Percentiles rank a stretch among this genome's conserved stretches.
Conservation (phyloP, 192 early-diverging fungal species). For the Chytriomyces sp. region DNA sequence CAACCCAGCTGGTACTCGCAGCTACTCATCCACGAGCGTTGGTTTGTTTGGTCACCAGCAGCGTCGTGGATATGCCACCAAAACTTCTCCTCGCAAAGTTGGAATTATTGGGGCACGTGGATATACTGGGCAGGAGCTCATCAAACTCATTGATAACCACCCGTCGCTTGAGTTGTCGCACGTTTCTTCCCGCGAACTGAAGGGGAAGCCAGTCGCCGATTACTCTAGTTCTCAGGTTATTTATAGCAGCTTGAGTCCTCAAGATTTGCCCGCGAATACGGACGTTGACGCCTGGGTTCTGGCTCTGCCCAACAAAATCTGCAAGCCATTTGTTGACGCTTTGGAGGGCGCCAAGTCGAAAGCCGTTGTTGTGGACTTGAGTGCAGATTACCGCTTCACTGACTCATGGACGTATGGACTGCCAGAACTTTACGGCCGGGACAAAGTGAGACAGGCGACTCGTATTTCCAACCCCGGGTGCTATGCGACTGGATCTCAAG, state of each 20-base stretch:
- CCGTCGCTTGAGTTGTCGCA: slow-evolving; percentile 83
- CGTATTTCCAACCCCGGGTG: slow-evolving; percentile 93
- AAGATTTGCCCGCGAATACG: slow-evolving; percentile 61
- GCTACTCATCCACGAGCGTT: slow-evolving; percentile 62
- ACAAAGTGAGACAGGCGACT: slow-evolving; percentile 60
- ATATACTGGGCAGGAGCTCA: slow-evolving; percentile 94
- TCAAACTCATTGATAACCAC: slow-evolving; percentile 86
- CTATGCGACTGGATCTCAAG: slow-evolving; percentile 97
- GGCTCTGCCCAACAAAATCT: slow-evolving; percentile 94
- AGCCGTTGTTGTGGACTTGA: slow-evolving; percentile 82
- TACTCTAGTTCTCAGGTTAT: slow-evolving; percentile 73
- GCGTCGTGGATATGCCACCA: slow-evolving; percentile 69
- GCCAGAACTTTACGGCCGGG: slow-evolving; percentile 66
- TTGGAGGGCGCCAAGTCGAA: slow-evolving; percentile 56
- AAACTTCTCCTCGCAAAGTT: slow-evolving; percentile 39
- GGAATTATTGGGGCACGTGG: slow-evolving; percentile 98
- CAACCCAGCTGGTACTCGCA: slow-evolving; percentile 42
- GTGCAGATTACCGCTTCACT: slow-evolving; percentile 93
- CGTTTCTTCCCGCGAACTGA: slow-evolving; percentile 93
- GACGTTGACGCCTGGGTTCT: slow-evolving; percentile 96
- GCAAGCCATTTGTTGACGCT: slow-evolving; percentile 88
- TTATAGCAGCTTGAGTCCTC: slow-evolving; percentile 83
- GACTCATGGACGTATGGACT: slow-evolving; percentile 84
- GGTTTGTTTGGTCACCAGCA: slow-evolving; percentile 25
- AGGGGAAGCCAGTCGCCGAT: slow-evolving; percentile 79